Evolutionary conservation across 257 asterid genomes (phyloP), one percentile per base, ranked within the genome.

Genomic region (Solanum appendiculatum): DNA sequence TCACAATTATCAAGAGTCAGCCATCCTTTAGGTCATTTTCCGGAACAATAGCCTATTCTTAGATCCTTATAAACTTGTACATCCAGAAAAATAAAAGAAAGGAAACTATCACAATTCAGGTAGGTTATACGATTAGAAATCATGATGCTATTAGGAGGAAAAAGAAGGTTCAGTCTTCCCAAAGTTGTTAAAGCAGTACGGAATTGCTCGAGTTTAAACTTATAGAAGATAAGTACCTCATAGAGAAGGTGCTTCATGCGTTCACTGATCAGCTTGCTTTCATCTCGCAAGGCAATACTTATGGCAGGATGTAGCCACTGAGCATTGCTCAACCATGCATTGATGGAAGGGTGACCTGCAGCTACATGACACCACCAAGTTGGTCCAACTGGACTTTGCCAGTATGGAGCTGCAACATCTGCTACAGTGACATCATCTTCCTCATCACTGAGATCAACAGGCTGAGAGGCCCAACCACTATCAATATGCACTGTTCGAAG

Each of bases 291-390:
- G 86, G 98, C 99, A 88, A 91, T 89, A 82, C 98, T 92, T 87
- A 96, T 94, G 82, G 99, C 99, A 77, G 98, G 99, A 89, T 96
- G 98, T 92, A 96, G 85, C 98, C 99, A 96, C 86, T 90, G 93
- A 85, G 98, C 95, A 89, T 91, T 68, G 87, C 73, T 91, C 37
- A 96, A 95, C 99, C 99, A 96, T 54, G 98, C 92, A 78, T 94
- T 96, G 5, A 94, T 91, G 66, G 72, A 84, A 44, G 97, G 95
- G 90, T 96, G 95, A 84, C 95, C 98, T 9, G 98, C 98, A 90
- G 95, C 87, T 86, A 96, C 91, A 91, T 96, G 99, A 91, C 98
- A 96, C 99, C 99, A 96, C 99, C 99, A 96, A 70, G 92, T 93
- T 29, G 98, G 99, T 89, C 99, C 99, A 82, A 90, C 97, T 7